Evolutionary conservation across 129 eudicot genomes (phyloP), one percentile per base, ranked within the genome.

Genomic region (Mikania micrantha): DNA sequence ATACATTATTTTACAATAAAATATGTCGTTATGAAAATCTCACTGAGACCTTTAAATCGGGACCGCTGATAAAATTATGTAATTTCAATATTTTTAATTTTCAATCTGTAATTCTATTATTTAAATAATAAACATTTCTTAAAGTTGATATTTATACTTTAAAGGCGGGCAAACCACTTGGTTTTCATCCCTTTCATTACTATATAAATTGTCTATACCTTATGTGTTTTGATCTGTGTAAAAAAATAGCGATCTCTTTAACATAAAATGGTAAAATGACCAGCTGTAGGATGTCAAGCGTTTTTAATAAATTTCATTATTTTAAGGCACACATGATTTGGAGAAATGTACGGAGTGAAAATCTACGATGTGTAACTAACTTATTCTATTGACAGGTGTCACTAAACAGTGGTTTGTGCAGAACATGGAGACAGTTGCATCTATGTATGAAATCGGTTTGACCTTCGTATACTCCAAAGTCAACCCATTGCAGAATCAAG

Each of bases 391-490:
- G 47, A 59, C 85, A 93, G 99, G 95, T 81, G 74, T 88, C 72
- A 52, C 66, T 93, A 77, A 79, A 88, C 95, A 86, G 74, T 93
- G 95, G 95, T 79, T 93, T 75, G 84, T 88, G 73, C 95, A 84
- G 61, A 93, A 93, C 82, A 84, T 93, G 84, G 93, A 84, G 29
- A 83, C 90, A 27, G 85, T 86, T 69, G 96, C 78, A 38, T 86
- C 96, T 40, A 93, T 93, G 96, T 89, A 88, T 38, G 99, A 89
- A 75, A 93, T 60, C 81, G 84, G 17, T 90, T 93, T 72, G 99
- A 93, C 74, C 84, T 93, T 62, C 75, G 79, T 61, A 80, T 82
- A 13, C 86, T 93, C 56, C 79, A 88, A 72, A 81, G 72, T 50
- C 82, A 54, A 57, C 74, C 62, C 44, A 35, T 80, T 73, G 76